Percentiles rank a stretch among this genome's conserved stretches.
Conservation (phyloP, 164 flowering plant genomes). For the Magnolia sinica region DNA sequence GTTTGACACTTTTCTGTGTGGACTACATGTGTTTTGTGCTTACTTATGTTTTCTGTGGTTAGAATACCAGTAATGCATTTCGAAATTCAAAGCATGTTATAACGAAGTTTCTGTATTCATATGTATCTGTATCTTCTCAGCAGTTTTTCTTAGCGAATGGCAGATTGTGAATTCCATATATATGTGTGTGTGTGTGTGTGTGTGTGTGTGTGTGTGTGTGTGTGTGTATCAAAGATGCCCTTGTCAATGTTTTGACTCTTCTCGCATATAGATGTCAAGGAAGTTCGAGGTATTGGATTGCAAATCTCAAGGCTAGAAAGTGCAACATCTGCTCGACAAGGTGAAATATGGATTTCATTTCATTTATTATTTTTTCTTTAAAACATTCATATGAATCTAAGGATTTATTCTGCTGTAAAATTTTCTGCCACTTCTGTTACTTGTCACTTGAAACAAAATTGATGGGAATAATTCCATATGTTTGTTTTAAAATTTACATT, state of each 20-base stretch:
- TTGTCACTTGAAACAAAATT: neutral
- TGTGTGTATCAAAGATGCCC: no score
- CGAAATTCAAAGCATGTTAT: neutral
- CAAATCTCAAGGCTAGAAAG: slow-evolving; percentile 85
- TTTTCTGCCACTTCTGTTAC: neutral
- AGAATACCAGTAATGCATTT: neutral
- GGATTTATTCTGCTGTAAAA: neutral
- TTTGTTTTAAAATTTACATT: neutral
- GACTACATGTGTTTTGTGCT: neutral
- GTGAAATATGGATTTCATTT: slow-evolving; percentile 23
- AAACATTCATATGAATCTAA: neutral
- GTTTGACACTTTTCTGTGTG: neutral
- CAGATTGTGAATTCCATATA: no score
- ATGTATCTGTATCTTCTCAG: no score
- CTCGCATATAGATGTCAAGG: slow-evolving; percentile 59
- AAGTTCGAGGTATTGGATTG: slow-evolving; percentile 84
- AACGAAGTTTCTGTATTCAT: no score
- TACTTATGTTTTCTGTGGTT: neutral
- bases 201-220: no score
- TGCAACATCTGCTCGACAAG: slow-evolving; percentile 51
- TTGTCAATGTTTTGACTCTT: neutral
- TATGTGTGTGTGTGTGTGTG: no score
- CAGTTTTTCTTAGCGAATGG: no score
- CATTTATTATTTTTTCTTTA: neutral
- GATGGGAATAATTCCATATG: neutral